Base-by-base conservation (phyloP, 441 rosid genomes). In the Pelargonium myrrhifolium region DNA sequence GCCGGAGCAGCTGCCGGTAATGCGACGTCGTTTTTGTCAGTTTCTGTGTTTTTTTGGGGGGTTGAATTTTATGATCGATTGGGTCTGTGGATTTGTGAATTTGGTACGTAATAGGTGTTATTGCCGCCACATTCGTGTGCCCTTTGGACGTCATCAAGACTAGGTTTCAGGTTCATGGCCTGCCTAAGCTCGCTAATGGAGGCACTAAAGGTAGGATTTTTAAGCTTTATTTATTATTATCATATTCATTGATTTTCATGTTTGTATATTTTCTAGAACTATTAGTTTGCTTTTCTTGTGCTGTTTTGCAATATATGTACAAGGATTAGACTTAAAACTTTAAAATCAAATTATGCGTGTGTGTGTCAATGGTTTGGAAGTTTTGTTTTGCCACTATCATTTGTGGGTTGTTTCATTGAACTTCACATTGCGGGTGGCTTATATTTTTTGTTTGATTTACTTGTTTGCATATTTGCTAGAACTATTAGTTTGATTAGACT, bases 111-210 rank as follows among this genome's bases (percentile, higher is more conserved):
- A 49, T 75, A 92, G 96, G 96, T 63, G 86, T 78, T 39, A 65
- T 87, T 68, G 89, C 89, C 64, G 89, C 89, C 63, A 83, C 89
- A 62, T 87, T 85, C 69, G 89, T 87, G 72, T 87, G 92, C 68
- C 89, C 89, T 65, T 76, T 87, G 65, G 89, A 87, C 72, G 92
- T 87, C 37, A 84, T 87, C 60, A 87, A 87, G 77, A 87, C 87
- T 31, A 81, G 92, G 75, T 82, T 87, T 72, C 92, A 87, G 67
- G 92, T 87, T 72, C 86, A 87, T 64, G 92, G 92, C 66, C 58
- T 85, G 6, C 86, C 84, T 15, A 67, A 74, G 65, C 76, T 79
- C 9, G 65, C 72, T 40, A 68, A 74, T 75, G 66, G 73, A 20
- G 76, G 70, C 45, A 71, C 75, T 74, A 82, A 78, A 83, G 84